These are phyloP conservation scores for Nicotiana sylvestris DNA, from an alignment of 257 asterid species.

Conservation along the genomic window DNA sequence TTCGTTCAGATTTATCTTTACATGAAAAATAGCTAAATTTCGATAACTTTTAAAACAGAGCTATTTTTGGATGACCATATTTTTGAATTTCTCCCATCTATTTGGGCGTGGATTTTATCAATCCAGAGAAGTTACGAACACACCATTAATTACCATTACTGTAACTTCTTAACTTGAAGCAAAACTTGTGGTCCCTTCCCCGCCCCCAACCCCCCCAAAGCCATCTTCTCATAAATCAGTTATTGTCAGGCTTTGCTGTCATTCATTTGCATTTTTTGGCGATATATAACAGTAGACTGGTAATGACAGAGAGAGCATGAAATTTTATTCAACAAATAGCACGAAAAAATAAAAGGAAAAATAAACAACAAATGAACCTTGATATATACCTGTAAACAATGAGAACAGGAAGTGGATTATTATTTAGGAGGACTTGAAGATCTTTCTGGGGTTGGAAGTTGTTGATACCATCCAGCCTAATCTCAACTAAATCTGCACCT, in stretches of 20 bases:
- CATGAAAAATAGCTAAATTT: too few species aligned
- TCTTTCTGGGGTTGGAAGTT: constrained; percentile 30
- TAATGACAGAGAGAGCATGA: not conserved
- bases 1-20: too few species aligned
- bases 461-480: constrained; percentile 31
- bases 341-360: not conserved
- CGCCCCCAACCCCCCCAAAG: not conserved
- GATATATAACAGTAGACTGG: not conserved
- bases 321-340: not conserved
- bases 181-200: not conserved
- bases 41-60: too few species aligned
- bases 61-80: too few species aligned
- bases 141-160: not conserved
- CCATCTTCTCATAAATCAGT: not conserved
- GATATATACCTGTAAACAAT: constrained; percentile 32
- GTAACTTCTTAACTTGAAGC: too few species aligned
- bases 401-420: constrained; percentile 52
- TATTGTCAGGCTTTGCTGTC: not conserved
- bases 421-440: constrained; percentile 33
- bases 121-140: not conserved
- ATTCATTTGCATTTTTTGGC: not conserved
- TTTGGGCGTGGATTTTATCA: not conserved
- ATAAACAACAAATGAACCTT: not conserved
- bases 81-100: not conserved
- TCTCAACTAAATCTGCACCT: constrained; percentile 59